Evolutionary conservation across 495 filamentous ascomycete genomes (phyloP).

Genomic region (Penicillium canescens): DNA sequence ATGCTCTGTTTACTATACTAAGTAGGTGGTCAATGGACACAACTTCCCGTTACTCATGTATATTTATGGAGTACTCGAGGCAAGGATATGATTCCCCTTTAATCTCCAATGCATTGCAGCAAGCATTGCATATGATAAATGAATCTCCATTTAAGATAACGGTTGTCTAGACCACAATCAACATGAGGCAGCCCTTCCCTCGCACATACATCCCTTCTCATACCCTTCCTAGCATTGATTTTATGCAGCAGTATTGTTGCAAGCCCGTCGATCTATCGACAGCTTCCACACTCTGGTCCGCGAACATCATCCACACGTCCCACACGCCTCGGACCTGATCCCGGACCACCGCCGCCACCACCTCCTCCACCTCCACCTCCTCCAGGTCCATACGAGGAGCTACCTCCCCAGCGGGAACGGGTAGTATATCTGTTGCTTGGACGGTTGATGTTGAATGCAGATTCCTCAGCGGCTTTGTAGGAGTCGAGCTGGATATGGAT

Average conservation of each 20-base stretch:
- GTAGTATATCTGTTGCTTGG: constrained; percentile 19
- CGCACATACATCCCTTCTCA: background rate
- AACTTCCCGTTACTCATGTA: too few relatives aligned
- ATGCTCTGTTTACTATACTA: too few relatives aligned
- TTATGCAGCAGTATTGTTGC: background rate
- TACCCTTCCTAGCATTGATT: background rate
- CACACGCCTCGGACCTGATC: constrained; percentile 31
- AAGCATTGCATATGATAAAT: background rate
- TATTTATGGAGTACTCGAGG: background rate
- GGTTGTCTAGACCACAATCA: too few relatives aligned
- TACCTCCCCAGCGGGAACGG: constrained; percentile 25
- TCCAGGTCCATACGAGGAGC: constrained; percentile 15
- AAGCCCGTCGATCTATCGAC: constrained; percentile 10
- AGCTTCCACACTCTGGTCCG: constrained; percentile 40
- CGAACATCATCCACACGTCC: constrained; percentile 45
- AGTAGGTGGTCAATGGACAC: too few relatives aligned
- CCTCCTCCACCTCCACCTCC: constrained; percentile 31
- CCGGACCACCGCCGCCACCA: constrained; percentile 30
- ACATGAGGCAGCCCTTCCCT: background rate
- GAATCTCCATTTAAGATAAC: too few relatives aligned
- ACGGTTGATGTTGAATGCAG: constrained; percentile 57
- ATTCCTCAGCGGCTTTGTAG: constrained; percentile 62
- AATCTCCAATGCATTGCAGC: constrained; percentile 2
- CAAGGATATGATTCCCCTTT: background rate
- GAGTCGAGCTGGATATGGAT: constrained; percentile 56